Base-by-base conservation (phyloP, 2,329 filamentous ascomycete species). In the Fusarium bactridioides region DNA sequence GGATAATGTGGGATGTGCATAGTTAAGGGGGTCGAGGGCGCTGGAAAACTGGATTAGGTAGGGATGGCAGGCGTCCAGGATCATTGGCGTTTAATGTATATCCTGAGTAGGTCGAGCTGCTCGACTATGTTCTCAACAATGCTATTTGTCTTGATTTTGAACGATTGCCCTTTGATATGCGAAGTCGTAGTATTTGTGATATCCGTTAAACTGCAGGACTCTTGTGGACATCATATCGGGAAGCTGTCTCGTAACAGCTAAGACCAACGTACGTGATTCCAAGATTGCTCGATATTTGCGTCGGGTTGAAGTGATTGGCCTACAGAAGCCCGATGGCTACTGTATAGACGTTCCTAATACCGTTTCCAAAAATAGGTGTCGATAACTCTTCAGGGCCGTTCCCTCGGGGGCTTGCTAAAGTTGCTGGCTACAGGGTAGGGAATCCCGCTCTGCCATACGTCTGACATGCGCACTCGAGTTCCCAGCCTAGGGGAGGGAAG, bases 81-180 rank as follows among this genome's bases (percentile, higher is more conserved):
- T 70, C 33, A 60, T 55, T 73, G 72, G 75, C 65, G 72, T 74
- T 73, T 67, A 55, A 63, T 77, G 69, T 76, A 74, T 64, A 75
- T 77, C 75, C 57, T 64, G 75, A 76, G 65, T 56, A 65, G 64
- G 61, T 73, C 70, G 69, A 72, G 55, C 64, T 76, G 64, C 67
- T 73, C 51, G 68, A 67, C 61, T 63, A 67, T 54, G 61, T 71
- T 73, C 70, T 70, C 66, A 77, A 68, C 67, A 57, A 77, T 67
- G 69, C 58, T 67, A 72, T 65, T 74, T 74, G 64, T 65, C 64
- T 76, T 72, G 57, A 58, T 67, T 62, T 68, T 58, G 47, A 37
- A 54, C 1, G 27, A 43, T 13, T 37, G 10, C 6, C 27, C 16
- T 21, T 27, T 3, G 5, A 15, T 16, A 5, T 48, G 41, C 54